Base-by-base conservation (phyloP, 2,329 filamentous ascomycete genomes). In the Emericellopsis cladophorae region DNA sequence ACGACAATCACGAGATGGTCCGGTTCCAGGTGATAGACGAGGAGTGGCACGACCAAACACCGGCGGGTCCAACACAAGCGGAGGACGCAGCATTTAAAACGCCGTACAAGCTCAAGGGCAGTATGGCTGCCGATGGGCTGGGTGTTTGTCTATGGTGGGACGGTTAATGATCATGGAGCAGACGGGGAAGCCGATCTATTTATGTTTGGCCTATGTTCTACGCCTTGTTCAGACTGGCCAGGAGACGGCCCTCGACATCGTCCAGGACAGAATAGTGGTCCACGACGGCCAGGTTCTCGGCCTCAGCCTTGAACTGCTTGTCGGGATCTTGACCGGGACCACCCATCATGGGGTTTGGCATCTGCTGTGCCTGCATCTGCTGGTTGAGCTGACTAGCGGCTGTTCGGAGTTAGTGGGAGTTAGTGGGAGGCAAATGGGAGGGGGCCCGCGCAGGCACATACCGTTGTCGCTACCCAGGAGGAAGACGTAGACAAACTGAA, bases 401-500 rank as follows among this genome's bases (percentile, higher is more conserved):
- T 94, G 34, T 34, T 7, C 2, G 10, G 1, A 14, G 46, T 53
- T 40, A 56, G 45, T 40, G 39, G 18, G 23, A 34, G 11, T 23
- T 40, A 56, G 45, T 40, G 39, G 18, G 23, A 34, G 11, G 21
- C 11, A 16, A 26, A 24, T 46, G 41, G 14, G 12, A 16, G 39
- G 31, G 32, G 26, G 15, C 8, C 24, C 1, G 18, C 22, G n/a
- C 40, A 23, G 8, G 16, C 10, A 66, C 80, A 60, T 70, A 95
- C 89, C 81, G 61, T 96, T 96, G 54, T 98, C 93, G 59, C 84
- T 94, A 8, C 92, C 92, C 12, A 98, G 74, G 39, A 98, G 81
- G 60, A 95, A 96, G 56, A 92, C 94, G 61, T 98, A 98, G 43
- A 98, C 89, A 41, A 90, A 87, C 61, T 96, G 90, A 43, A 98